Conservation (phyloP, 306 rosid species). For the Datisca glomerata region DNA sequence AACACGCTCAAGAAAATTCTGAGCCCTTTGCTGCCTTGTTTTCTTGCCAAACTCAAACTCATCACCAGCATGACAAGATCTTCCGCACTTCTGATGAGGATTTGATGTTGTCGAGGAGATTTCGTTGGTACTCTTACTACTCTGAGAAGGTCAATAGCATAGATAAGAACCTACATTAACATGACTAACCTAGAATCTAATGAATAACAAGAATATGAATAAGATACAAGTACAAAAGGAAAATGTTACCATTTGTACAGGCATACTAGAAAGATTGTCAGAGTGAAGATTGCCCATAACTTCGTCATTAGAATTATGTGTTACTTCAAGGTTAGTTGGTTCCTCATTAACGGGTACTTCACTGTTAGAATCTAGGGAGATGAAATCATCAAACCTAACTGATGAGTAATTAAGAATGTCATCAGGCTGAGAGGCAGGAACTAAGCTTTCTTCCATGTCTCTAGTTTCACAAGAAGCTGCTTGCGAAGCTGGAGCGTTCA, state of each 20-base stretch:
- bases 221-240: too few species aligned
- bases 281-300: conserved; percentile 31
- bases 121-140: conserved; percentile 16
- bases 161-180: conserved; percentile 10
- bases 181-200: conserved; percentile 1
- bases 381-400: conserved; percentile 19
- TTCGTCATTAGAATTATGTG: conserved; percentile 15
- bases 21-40: conserved; percentile 36
- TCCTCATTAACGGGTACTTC: conserved; percentile 34
- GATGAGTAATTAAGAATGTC: conserved; percentile 25
- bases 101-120: conserved; percentile 15
- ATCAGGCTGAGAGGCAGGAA: conserved; percentile 17
- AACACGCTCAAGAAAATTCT: conserved; percentile 19
- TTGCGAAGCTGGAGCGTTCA: conserved; percentile 12
- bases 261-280: conserved; percentile 19
- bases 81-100: conserved; percentile 19
- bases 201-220: background rate
- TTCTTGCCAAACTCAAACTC: conserved; percentile 28
- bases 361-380: conserved; percentile 15
- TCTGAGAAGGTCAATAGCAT: conserved; percentile 24
- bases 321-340: conserved; percentile 19
- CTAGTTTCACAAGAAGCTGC: conserved; percentile 10
- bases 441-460: conserved; percentile 13
- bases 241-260: conserved; percentile 26
- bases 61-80: conserved; percentile 15